These are phyloP conservation scores for Nannochloropsis gaditana DNA, from an alignment of 108 stramenopile species.

Conservation along the genomic window DNA sequence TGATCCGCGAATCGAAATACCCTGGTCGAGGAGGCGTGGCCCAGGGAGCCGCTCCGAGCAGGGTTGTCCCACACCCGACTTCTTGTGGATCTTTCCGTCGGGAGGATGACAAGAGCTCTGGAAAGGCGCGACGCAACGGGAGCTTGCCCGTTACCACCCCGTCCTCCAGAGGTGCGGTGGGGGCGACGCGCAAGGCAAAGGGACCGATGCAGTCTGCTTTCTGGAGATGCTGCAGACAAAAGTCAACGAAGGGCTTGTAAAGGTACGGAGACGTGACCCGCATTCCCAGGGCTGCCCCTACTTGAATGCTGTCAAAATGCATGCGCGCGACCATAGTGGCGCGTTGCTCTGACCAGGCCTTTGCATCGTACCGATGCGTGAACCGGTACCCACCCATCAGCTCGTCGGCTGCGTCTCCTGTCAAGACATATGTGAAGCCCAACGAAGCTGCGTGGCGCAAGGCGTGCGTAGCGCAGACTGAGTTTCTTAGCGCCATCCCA, in stretches of 20 bases:
- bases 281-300: slow-evolving; percentile 53
- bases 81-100: slow-evolving; percentile 64
- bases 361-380: slow-evolving; percentile 51
- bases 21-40: slow-evolving; percentile 20
- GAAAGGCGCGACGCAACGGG: slow-evolving; percentile 57
- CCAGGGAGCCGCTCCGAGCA: slow-evolving; percentile 50
- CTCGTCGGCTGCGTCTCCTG: slow-evolving; percentile 62
- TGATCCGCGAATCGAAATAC: slow-evolving; percentile 19
- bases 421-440: slow-evolving; percentile 52
- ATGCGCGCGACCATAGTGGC: slow-evolving; percentile 58
- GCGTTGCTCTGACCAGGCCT: slow-evolving; percentile 56
- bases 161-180: neutral
- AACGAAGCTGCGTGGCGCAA: slow-evolving; percentile 47
- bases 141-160: slow-evolving; percentile 53
- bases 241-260: slow-evolving; percentile 1
- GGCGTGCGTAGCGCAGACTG: slow-evolving; percentile 56
- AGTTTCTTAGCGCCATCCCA: slow-evolving; percentile 58
- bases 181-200: neutral
- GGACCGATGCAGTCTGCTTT: slow-evolving; percentile 25
- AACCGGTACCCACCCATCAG: slow-evolving; percentile 63
- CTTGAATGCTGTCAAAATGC: slow-evolving; percentile 56
- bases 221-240: neutral
- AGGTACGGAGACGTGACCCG: slow-evolving; percentile 29
- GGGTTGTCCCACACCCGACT: slow-evolving; percentile 55
- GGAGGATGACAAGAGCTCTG: slow-evolving; percentile 58